Evolutionary conservation across 1,284 basidiomycete genomes (phyloP).

Genomic region (Coriolopsis trogii): DNA sequence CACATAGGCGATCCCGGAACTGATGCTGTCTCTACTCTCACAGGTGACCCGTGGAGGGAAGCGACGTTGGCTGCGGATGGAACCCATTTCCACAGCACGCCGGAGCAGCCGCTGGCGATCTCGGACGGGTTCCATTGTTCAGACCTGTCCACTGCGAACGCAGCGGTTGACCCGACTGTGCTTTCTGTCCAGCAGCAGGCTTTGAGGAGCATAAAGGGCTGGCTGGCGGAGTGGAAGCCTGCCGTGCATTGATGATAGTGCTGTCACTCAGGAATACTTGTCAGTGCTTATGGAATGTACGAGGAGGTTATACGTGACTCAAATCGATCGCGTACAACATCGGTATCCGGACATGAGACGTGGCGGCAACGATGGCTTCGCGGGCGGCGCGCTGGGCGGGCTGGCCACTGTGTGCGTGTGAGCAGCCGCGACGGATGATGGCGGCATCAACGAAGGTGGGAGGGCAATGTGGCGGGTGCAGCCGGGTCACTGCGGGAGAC

Average conservation of each 20-base stretch:
- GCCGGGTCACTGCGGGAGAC: background rate
- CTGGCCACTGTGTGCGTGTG: background rate
- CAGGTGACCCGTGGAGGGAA: conserved; percentile 74
- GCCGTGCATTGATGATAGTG: conserved; percentile 5
- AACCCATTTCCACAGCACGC: conserved; percentile 49
- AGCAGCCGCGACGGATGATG: background rate
- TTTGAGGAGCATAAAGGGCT: conserved; percentile 48
- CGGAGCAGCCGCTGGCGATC: conserved; percentile 54
- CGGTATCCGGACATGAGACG: background rate
- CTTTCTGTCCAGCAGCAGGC: conserved; percentile 52
- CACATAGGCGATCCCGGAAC: too few species aligned
- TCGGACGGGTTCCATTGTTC: conserved; percentile 70
- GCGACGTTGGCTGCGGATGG: conserved; percentile 65
- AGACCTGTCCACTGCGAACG: conserved; percentile 51
- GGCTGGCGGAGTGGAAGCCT: conserved; percentile 49
- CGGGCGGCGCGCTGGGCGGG: background rate
- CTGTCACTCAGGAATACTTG: too few species aligned
- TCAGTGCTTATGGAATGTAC: background rate
- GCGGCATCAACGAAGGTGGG: background rate
- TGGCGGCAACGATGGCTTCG: background rate
- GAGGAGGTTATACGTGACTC: too few species aligned
- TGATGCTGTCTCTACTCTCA: background rate
- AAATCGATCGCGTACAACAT: too few species aligned
- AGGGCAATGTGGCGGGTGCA: background rate
- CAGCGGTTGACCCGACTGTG: conserved; percentile 52